Base-by-base conservation (phyloP, 108 stramenopile genomes). In the Nitzschia palea region DNA sequence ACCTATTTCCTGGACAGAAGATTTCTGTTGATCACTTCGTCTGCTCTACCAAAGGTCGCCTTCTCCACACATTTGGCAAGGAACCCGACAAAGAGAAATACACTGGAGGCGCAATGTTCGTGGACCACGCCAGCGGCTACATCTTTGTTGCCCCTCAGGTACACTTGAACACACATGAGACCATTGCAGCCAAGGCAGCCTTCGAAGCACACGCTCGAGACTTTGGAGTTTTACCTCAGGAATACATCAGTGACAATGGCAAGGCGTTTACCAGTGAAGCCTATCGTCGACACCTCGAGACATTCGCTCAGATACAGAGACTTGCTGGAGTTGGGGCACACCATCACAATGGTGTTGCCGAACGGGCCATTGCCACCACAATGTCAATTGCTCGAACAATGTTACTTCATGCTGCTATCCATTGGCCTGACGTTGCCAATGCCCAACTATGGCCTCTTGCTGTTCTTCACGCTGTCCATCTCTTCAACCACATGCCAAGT, bases 371-470 rank as follows among this genome's bases (percentile, higher is more conserved):
- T 0, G 62, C 65, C 54, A 77, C 71, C 0, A 60, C 79, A 1
- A 70, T 51, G 18, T 44, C 28, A 9, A 74, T 64, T 71, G 84
- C 79, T 10, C 34, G 62, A 1, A 44, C 80, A 4, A 76, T 79
- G 58, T 35, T 85, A 54, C 9, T 79, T 5, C 83, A 84, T 59
- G 61, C 44, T 0, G 22, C 60, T 0, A 30, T 85, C 2, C 70
- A 66, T 36, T 82, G 81, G 85, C 65, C 70, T 0, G 40, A 65
- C 1, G 0, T 33, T 0, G 62, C 64, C 28, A 44, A 60, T 17
- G 27, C 58, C 4, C 40, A 47, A 5, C 68, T 74, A 0, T 86
- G 81, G 85, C 79, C 85, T 32, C 56, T 80, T 32, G 81, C 85
- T 6, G 37, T 86, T 0, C 37, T 71, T 4, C 73, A 86, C 40